Conservation (phyloP, 2,329 filamentous ascomycete species). For the Paraconiothyrium sp. region DNA sequence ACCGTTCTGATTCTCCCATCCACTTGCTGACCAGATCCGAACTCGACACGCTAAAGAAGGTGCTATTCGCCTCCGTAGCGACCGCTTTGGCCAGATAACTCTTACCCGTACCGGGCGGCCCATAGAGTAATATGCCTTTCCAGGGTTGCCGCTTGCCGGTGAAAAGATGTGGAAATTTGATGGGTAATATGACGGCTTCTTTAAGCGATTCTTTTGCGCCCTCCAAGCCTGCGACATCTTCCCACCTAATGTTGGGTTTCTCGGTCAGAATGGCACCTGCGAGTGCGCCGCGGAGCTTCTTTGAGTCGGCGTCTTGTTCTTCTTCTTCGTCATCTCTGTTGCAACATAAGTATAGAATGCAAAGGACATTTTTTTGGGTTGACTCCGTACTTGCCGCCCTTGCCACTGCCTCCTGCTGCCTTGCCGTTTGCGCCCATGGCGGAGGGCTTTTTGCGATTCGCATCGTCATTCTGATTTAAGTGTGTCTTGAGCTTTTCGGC, state of each 20-base stretch:
- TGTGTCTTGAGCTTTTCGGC: constrained; percentile 98
- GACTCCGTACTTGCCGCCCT: constrained; percentile 60
- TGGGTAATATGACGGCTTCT: constrained; percentile 95
- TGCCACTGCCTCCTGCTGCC: constrained; percentile 69
- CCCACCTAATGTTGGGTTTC: constrained; percentile 96
- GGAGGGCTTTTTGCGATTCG: constrained; percentile 74
- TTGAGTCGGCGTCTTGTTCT: constrained; percentile 83
- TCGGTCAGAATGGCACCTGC: constrained; percentile 93
- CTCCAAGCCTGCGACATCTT: constrained; percentile 95
- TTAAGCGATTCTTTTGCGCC: constrained; percentile 95
- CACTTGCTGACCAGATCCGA: constrained; percentile 98
- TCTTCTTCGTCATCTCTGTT: constrained; percentile 69
- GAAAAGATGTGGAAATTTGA: constrained; percentile 97
- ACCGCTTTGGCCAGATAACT: constrained; percentile 97
- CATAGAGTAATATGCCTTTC: constrained; percentile 97
- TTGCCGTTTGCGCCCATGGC: constrained; percentile 78
- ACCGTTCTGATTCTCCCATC: constrained; percentile 99
- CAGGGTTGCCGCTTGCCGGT: constrained; percentile 95
- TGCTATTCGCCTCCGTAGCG: constrained; percentile 97
- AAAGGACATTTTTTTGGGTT: neutral
- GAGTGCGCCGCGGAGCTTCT: constrained; percentile 92
- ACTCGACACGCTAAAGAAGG: constrained; percentile 98
- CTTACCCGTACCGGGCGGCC: constrained; percentile 96
- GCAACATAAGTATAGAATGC: constrained; percentile 20
- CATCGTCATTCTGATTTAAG: constrained; percentile 74